These are phyloP conservation scores for Aspergillus saccharolyticus DNA, from an alignment of 495 filamentous ascomycete genomes.

Conservation along the genomic window DNA sequence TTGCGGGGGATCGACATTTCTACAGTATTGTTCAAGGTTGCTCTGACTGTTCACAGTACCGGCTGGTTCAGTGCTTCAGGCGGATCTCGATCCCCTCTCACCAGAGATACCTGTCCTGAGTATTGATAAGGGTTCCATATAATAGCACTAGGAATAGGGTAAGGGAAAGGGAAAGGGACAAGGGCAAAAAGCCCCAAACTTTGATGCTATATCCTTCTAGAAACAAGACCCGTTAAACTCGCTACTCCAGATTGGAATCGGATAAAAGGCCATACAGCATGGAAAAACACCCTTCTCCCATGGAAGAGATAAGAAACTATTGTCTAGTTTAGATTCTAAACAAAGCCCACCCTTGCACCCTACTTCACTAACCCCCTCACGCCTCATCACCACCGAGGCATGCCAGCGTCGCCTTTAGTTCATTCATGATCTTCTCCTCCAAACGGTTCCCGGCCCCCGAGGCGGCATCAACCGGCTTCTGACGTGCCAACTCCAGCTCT, in stretches of 20 bases:
- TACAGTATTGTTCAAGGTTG: no score
- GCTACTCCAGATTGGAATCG: background rate
- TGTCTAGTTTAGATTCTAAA: background rate
- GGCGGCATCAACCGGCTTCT: slow-evolving; percentile 36
- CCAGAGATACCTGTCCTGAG: no score
- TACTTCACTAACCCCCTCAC: slow-evolving; percentile 21
- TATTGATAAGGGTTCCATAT: no score
- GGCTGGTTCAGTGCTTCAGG: no score
- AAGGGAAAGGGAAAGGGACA: no score
- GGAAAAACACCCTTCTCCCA: background rate
- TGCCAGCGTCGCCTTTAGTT: slow-evolving; percentile 48
- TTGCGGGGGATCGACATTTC: background rate
- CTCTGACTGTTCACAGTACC: no score
- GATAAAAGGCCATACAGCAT: slow-evolving; percentile 1
- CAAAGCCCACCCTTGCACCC: slow-evolving; percentile 2
- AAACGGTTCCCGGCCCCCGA: slow-evolving; percentile 52
- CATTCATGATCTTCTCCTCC: slow-evolving; percentile 66
- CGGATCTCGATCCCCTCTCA: no score
- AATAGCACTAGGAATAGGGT: no score
- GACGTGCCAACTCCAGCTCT: slow-evolving; percentile 60
- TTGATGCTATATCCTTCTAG: no score
- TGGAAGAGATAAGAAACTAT: background rate
- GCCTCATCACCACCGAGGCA: slow-evolving; percentile 39
- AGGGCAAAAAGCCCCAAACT: no score
- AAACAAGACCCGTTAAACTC: background rate